These are phyloP conservation scores for Entrophospora sp. DNA, from an alignment of 192 early-diverging fungal genomes.

Conservation along the genomic window DNA sequence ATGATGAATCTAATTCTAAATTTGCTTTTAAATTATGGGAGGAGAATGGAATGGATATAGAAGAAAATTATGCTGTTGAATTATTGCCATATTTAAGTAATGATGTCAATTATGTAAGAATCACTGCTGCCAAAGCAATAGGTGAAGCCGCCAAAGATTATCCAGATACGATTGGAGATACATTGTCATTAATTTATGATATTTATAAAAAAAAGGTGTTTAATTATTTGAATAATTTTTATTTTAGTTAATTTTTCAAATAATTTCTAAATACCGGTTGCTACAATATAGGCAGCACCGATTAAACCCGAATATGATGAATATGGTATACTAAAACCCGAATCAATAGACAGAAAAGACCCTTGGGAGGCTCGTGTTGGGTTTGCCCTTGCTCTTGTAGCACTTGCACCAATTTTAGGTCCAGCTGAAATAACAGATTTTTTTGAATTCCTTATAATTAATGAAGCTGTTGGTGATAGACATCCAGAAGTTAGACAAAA, in stretches of 20 bases:
- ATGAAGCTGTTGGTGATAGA: slow-evolving; percentile 79
- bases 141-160: slow-evolving; percentile 51
- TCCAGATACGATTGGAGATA: slow-evolving; percentile 41
- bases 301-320: slow-evolving; percentile 84
- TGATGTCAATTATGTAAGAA: slow-evolving; percentile 45
- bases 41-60: slow-evolving; percentile 48
- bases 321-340: slow-evolving; percentile 81
- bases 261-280: slow-evolving; percentile 13
- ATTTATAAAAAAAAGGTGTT: slow-evolving; percentile 44
- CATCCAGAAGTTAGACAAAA: slow-evolving; percentile 63
- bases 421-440: slow-evolving; percentile 47
- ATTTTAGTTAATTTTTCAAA: not conserved
- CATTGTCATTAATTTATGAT: slow-evolving; percentile 48
- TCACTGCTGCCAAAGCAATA: slow-evolving; percentile 54
- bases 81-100: slow-evolving; percentile 41
- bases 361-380: slow-evolving; percentile 75
- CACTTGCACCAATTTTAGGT: slow-evolving; percentile 53
- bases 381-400: slow-evolving; percentile 63
- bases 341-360: slow-evolving; percentile 73
- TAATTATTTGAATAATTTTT: slow-evolving; percentile 5
- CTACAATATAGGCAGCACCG: slow-evolving; percentile 41
- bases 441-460: slow-evolving; percentile 68
- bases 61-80: slow-evolving; percentile 35
- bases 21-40: slow-evolving; percentile 57
- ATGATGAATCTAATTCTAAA: slow-evolving; percentile 44